Evolutionary conservation across 2,329 filamentous ascomycete species (phyloP), one percentile per base, ranked within the genome.

Genomic region (Volutella citrinella): DNA sequence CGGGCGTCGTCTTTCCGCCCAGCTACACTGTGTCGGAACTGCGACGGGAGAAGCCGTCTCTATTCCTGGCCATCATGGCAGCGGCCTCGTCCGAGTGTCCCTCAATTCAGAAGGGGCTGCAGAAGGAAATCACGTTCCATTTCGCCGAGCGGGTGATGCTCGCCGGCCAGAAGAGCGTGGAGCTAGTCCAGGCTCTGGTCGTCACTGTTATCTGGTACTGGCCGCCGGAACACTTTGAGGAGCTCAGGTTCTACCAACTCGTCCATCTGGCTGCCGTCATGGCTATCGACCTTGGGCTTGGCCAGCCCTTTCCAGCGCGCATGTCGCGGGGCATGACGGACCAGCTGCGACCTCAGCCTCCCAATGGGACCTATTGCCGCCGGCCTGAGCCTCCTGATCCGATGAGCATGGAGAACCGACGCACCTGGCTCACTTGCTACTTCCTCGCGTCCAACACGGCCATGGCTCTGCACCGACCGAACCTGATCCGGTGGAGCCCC

Each of bases 221-320:
- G 57, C 87, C 87, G 12, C 88, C 88, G 0, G 82, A 91, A 46
- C 76, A 85, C 49, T 86, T 86, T 39, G 87, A 94, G 52, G 84
- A 93, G 62, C 78, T 91, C 53, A 93, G 93, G 56, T 94, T 93
- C 58, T 95, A 93, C 63, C 86, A 91, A 64, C 74, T 93, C 46
- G 80, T 88, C 27, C 87, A 95, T 57, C 79, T 87, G 54, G 84
- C 85, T 3, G 82, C 82, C 29, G 76, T 87, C 48, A 87, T 95
- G 81, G 84, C 83, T 17, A 80, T 94, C 34, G 88, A 95, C 49
- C 74, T 95, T 20, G 88, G 88, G 1, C 74, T 95, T 7, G 85
- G 82, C 12, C 75, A 53, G 34, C 55, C 51, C 30, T 7, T 43
- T 6, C 30, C 48, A 12, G 34, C 45, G 15, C 41, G 49, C 12